Evolutionary conservation across 2,329 filamentous ascomycete species (phyloP).

Genomic region (Alternaria alternata): DNA sequence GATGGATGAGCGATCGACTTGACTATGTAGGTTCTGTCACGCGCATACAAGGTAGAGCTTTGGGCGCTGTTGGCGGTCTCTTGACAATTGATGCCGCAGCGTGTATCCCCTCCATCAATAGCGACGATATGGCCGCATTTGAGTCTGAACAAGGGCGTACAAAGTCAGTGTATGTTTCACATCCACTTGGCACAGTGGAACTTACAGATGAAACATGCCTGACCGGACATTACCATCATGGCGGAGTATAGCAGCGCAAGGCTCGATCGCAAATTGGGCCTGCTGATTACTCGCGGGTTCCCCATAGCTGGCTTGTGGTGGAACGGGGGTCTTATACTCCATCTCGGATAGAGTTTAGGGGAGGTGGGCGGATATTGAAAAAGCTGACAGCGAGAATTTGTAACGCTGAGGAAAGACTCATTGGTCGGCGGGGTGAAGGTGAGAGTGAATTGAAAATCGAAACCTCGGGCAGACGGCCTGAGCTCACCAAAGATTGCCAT

Average conservation of each 20-base stretch:
- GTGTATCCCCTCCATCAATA: slow-evolving; percentile 13
- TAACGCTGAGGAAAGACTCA: neutral
- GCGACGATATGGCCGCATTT: slow-evolving; percentile 30
- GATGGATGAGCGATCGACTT: neutral
- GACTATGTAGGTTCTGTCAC: neutral
- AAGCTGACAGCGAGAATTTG: too few relatives aligned
- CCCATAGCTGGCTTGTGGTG: neutral
- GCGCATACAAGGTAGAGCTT: neutral
- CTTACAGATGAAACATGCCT: slow-evolving; percentile 16
- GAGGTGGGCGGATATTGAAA: neutral
- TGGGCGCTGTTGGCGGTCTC: slow-evolving; percentile 1
- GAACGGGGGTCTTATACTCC: neutral
- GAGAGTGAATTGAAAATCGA: neutral
- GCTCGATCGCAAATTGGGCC: neutral
- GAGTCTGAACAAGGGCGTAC: slow-evolving; percentile 1
- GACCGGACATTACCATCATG: neutral
- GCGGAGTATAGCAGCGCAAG: slow-evolving; percentile 8
- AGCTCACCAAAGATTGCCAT: neutral
- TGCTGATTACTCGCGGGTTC: neutral
- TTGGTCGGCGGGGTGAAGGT: neutral
- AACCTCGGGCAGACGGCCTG: neutral
- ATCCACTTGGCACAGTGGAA: too few relatives aligned
- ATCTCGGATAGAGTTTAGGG: neutral
- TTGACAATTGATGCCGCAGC: slow-evolving; percentile 26
- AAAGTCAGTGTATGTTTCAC: too few relatives aligned